phyloP scores from a whole-genome alignment of 129 eudicot genomes.

The Centaurea solstitialis region DNA sequence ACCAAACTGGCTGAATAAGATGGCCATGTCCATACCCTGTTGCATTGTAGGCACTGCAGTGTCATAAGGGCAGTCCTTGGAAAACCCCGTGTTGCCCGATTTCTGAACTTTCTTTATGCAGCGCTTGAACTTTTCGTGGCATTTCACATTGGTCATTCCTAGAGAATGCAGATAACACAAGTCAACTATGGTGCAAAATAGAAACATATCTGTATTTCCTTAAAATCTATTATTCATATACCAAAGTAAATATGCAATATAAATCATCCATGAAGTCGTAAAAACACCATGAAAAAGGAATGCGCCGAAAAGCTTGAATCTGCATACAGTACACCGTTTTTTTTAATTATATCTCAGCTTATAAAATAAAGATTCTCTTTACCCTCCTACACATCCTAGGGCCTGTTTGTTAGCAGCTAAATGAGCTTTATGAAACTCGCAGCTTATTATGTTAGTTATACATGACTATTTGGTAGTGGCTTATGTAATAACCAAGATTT shows the following conservation, averaged over 20 bases:
- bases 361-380: not conserved
- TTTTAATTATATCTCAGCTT: not conserved
- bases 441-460: no score
- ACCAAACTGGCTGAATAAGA: constrained; percentile 82
- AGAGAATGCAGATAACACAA: constrained; percentile 11
- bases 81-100: constrained; percentile 83
- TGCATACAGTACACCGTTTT: not conserved
- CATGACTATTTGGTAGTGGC: no score
- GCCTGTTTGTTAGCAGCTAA: no score
- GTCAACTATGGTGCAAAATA: not conserved
- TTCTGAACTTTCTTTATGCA: constrained; percentile 84
- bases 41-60: constrained; percentile 91
- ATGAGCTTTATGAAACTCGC: no score
- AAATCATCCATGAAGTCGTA: not conserved
- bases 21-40: constrained; percentile 99
- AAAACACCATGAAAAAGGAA: not conserved
- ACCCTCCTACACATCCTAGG: not conserved
- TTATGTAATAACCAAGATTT: no score
- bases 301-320: not conserved
- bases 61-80: constrained; percentile 67
- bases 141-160: constrained; percentile 81
- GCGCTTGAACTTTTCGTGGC: constrained; percentile 90
- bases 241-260: not conserved
- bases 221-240: not conserved
- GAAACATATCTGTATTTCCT: not conserved